Evolutionary conservation across 2,329 filamentous ascomycete genomes (phyloP).

Genomic region (Aspergillus fischeri): DNA sequence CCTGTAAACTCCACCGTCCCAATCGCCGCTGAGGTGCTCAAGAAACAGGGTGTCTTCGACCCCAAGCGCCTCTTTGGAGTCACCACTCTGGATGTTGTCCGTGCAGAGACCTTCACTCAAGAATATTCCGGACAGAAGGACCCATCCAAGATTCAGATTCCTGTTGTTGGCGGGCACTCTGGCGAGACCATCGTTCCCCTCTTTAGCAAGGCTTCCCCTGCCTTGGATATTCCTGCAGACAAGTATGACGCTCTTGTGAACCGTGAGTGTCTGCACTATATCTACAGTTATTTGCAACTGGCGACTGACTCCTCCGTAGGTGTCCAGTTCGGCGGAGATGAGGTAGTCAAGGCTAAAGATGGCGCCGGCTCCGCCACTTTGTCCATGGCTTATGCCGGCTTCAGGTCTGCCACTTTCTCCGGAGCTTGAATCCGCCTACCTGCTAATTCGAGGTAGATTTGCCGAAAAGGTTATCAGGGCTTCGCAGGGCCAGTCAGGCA

Average conservation of each 20-base stretch:
- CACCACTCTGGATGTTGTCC: constrained; percentile 96
- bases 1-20: constrained; percentile 99
- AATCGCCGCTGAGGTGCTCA: constrained; percentile 94
- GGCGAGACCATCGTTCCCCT: constrained; percentile 97
- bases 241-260: constrained; percentile 89
- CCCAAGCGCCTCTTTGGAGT: constrained; percentile 95
- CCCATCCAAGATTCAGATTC: constrained; percentile 77
- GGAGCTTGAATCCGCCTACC: background rate
- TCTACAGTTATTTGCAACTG: background rate
- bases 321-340: constrained; percentile 96
- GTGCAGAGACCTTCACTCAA: constrained; percentile 93
- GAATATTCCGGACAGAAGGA: constrained; percentile 77
- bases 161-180: constrained; percentile 94
- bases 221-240: constrained; percentile 76
- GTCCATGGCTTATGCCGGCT: constrained; percentile 94
- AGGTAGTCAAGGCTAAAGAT: constrained; percentile 93
- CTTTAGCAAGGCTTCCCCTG: constrained; percentile 84
- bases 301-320: constrained; percentile 36
- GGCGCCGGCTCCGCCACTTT: constrained; percentile 85
- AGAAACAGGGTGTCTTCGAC: constrained; percentile 89
- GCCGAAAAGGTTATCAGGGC: constrained; percentile 92
- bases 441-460: constrained; percentile 56
- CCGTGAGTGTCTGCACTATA: constrained; percentile 49
- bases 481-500: constrained; percentile 80
- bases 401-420: constrained; percentile 58